Evolutionary conservation across 805 yeast species (phyloP), one percentile per base, ranked within the genome.

Genomic region (Monosporozyma solicola): DNA sequence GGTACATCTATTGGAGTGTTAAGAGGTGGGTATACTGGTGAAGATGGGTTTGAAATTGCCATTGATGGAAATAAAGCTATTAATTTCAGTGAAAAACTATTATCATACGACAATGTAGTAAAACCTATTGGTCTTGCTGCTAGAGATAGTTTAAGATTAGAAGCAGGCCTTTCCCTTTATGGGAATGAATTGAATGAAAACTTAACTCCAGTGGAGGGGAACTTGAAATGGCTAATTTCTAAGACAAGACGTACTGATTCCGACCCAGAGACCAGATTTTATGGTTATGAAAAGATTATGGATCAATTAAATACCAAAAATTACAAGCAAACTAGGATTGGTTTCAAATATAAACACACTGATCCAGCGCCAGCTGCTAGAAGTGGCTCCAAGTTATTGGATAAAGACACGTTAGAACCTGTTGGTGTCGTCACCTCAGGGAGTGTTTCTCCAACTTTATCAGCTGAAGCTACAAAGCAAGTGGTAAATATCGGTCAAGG

Each of bases 341-440:
- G 97, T 2, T 75, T 86, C 61, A 67, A 64, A 50, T 67, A 77
- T 44, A 68, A 71, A 11, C 80, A 84, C 7, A 78, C 76, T 58
- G 97, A 97, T 1, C 97, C 98, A 10, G 97, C 98, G 1, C 97
- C 98, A 10, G 89, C 99, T 1, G 97, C 98, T 33, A 82, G 99
- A 70, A 85, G 84, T 27, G 89, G 87, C 9, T 74, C 80, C 59
- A 80, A 80, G 60, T 78, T 92, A 13, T 84, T 76, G 58, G 68
- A 66, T n/a, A 80, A 78, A 29, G 83, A 83, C 24, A 72, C 74
- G 32, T 74, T 74, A 37, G 82, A 66, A 77, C 84, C 48, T 77
- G 85, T 66, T 53, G 77, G 70, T 58, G 65, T 54, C 55, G 83
- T 72, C 7, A 81, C 86, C 2, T 79, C 84, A 1, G 87, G 87